Evolutionary conservation across 2,329 filamentous ascomycete genomes (phyloP).

Genomic region (Colletotrichum tropicicola): DNA sequence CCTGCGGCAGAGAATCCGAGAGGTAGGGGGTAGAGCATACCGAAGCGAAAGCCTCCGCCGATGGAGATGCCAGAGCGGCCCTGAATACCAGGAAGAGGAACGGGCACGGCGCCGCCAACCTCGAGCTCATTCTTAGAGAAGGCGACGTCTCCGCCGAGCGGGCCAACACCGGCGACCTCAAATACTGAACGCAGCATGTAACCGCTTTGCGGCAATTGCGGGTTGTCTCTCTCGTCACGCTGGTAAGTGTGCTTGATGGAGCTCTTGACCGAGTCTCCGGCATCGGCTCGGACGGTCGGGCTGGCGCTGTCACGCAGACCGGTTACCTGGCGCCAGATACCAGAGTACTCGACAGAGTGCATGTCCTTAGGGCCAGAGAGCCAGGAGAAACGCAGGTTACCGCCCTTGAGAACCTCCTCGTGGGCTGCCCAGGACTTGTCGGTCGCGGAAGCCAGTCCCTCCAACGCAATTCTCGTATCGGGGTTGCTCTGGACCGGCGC

Average conservation of each 20-base stretch:
- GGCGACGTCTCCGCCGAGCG: slow-evolving; percentile 85
- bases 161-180: slow-evolving; percentile 88
- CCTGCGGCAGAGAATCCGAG: slow-evolving; percentile 62
- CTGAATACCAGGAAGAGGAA: slow-evolving; percentile 74
- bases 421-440: slow-evolving; percentile 94
- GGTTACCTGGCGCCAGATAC: slow-evolving; percentile 89
- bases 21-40: slow-evolving; percentile 84
- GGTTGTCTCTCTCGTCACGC: slow-evolving; percentile 83
- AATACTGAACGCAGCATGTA: slow-evolving; percentile 81
- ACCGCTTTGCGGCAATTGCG: slow-evolving; percentile 83
- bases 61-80: slow-evolving; percentile 82
- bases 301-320: slow-evolving; percentile 79
- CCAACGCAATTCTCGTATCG: slow-evolving; percentile 79
- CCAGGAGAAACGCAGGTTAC: slow-evolving; percentile 80
- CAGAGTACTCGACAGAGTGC: slow-evolving; percentile 83
- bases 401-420: slow-evolving; percentile 87
- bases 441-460: slow-evolving; percentile 83
- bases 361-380: slow-evolving; percentile 56
- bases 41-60: slow-evolving; percentile 82
- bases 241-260: slow-evolving; percentile 84
- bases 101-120: slow-evolving; percentile 77
- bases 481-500: slow-evolving; percentile 84
- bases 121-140: slow-evolving; percentile 95
- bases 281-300: slow-evolving; percentile 82
- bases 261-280: slow-evolving; percentile 91